Evolutionary conservation across 805 yeast species (phyloP), one percentile per base, ranked within the genome.

Genomic region (Metschnikowia sp.): DNA sequence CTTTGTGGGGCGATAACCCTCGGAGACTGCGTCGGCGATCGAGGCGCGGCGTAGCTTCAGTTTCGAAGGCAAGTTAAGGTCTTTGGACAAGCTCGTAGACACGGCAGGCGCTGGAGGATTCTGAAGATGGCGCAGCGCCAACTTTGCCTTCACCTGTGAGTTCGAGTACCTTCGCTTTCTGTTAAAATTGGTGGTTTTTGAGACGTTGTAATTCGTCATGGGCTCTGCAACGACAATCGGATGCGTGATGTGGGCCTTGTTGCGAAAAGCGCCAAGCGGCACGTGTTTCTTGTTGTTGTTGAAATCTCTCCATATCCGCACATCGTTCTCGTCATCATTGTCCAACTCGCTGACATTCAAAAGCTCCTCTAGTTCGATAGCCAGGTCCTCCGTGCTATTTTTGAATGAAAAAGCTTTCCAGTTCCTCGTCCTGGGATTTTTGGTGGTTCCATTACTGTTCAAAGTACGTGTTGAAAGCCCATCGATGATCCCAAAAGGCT

Each of bases 401-500:
- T 51, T 44, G 56, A 48, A 29, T n/a, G 52, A 51, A 34, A 59
- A 48, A 39, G 62, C 60, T 48, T 60, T 31, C 66, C 54, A 44
- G 56, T 60, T 51, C 56, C 57, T 55, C 12, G 53, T 45, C 29
- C 54, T 43, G 3, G 56, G 53, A 28, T 48, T 49, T 34, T 47
- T 47, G 39, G 45, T 42, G 31, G 39, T 45, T 22, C 39, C 32
- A 15, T 49, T 54, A 29, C 45, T 50, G 53, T 81, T 70, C 52
- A 92, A 70, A 2, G 96, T 85, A 46, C 97, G 77, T 0, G 98
- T 94, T 0, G 96, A 84, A 30, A 88, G 76, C 5, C 99, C 99
- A 64, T 92, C 98, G 60, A 92, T 92, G 49, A 92, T 89, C 19
- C 97, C 95, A 65, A 87, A 89, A 1, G 96, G 97, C 58, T 88